Percentiles rank a stretch among this genome's conserved stretches.
Conservation (phyloP, 805 yeast species). For the Candida patagonica region DNA sequence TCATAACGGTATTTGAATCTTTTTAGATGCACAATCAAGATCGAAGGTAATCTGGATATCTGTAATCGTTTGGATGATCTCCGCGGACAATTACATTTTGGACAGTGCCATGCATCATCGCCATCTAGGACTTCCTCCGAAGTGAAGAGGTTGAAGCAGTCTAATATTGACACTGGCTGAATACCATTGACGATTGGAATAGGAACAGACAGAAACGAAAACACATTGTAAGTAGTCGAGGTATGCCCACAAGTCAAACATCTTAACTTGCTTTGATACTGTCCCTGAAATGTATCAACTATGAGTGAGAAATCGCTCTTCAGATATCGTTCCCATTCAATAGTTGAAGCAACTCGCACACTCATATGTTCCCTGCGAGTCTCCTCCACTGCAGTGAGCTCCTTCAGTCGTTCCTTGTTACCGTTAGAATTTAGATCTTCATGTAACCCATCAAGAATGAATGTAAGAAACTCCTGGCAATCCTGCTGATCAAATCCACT, state of each 20-base stretch:
- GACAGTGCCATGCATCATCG: slow-evolving; percentile 80
- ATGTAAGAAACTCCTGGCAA: slow-evolving; percentile 73
- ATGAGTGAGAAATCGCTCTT: slow-evolving; percentile 70
- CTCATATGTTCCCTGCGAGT: slow-evolving; percentile 60
- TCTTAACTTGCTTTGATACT: slow-evolving; percentile 65
- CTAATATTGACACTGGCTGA: slow-evolving; percentile 34
- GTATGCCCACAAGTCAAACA: slow-evolving; percentile 67
- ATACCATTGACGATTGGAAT: slow-evolving; percentile 42
- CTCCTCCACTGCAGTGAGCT: slow-evolving; percentile 65
- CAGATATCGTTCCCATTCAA: slow-evolving; percentile 87
- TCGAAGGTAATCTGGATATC: slow-evolving; percentile 69
- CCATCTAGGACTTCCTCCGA: slow-evolving; percentile 65
- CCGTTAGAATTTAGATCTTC: slow-evolving; percentile 74
- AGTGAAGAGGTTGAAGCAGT: slow-evolving; percentile 71
- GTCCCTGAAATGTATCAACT: slow-evolving; percentile 83
- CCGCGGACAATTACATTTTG: slow-evolving; percentile 56
- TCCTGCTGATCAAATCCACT: slow-evolving; percentile 71
- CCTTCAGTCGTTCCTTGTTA: slow-evolving; percentile 42
- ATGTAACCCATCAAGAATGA: slow-evolving; percentile 64
- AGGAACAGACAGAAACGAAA: slow-evolving; percentile 71
- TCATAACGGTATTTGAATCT: slow-evolving; percentile 44
- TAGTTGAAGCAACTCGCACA: slow-evolving; percentile 69
- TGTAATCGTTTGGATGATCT: slow-evolving; percentile 59
- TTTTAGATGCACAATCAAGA: slow-evolving; percentile 76
- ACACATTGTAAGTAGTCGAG: slow-evolving; percentile 80